These are phyloP conservation scores for Penicillium atrosanguineum DNA, from an alignment of 495 filamentous ascomycete species.

Conservation along the genomic window DNA sequence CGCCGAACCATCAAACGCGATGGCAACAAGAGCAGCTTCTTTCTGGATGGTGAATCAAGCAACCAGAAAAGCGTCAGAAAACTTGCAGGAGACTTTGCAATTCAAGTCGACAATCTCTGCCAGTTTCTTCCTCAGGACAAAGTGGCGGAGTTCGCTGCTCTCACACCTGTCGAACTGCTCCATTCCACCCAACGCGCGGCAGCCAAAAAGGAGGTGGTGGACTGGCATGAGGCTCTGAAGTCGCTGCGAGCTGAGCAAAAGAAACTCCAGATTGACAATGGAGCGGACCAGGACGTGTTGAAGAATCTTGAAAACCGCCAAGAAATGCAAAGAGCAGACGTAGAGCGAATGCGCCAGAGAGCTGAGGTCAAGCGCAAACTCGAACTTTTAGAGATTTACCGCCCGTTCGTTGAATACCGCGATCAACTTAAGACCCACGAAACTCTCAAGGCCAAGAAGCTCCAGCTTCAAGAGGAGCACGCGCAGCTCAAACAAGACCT, in stretches of 20 bases:
- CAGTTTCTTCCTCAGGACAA: constrained; percentile 97
- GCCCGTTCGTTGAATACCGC: constrained; percentile 64
- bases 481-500: constrained; percentile 56
- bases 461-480: constrained; percentile 49
- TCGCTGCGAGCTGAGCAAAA: constrained; percentile 67
- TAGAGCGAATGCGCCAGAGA: constrained; percentile 77
- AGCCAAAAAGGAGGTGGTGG: constrained; percentile 72
- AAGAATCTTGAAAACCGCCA: constrained; percentile 69
- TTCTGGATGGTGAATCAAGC: constrained; percentile 59
- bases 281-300: constrained; percentile 59
- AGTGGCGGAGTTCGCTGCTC: constrained; percentile 87
- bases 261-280: constrained; percentile 55
- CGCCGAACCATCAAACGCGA: constrained; percentile 73
- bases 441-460: constrained; percentile 46
- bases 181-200: constrained; percentile 83
- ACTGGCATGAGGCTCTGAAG: constrained; percentile 76
- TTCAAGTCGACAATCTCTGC: constrained; percentile 96
- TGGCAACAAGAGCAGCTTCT: constrained; percentile 74
- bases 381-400: constrained; percentile 61
- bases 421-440: constrained; percentile 28
- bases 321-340: constrained; percentile 73
- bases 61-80: constrained; percentile 58
- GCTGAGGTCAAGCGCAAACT: constrained; percentile 63
- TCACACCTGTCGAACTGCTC: constrained; percentile 83
- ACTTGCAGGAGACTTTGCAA: constrained; percentile 66